Percentiles rank a stretch among this genome's conserved stretches.
Conservation (phyloP, 2,329 filamentous ascomycete species). For the Orbilia brochopaga region DNA sequence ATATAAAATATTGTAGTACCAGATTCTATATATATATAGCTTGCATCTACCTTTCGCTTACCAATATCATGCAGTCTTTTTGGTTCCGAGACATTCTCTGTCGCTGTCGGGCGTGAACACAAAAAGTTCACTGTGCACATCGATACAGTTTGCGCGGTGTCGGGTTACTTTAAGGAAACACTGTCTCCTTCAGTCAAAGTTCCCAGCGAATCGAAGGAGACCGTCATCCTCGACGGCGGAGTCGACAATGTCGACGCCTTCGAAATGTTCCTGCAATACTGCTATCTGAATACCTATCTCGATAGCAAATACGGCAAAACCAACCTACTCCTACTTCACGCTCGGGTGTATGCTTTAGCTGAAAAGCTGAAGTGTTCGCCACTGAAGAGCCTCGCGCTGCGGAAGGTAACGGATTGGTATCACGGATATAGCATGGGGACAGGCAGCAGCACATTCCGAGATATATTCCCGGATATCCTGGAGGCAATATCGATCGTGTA, state of each 20-base stretch:
- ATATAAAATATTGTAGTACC: not conserved
- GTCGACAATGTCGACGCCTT: conserved; percentile 14
- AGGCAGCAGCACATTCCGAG: not conserved
- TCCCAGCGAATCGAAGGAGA: not conserved
- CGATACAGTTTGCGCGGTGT: conserved; percentile 17
- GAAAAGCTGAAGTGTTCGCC: conserved; percentile 9
- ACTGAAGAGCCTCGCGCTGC: conserved; percentile 10
- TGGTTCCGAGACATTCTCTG: conserved; percentile 14
- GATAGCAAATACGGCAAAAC: not conserved
- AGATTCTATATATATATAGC: not conserved
- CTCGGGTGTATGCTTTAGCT: conserved; percentile 18
- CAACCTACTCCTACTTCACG: conserved; percentile 10
- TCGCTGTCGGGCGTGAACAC: conserved; percentile 15
- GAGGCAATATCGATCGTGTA: conserved; percentile 12
- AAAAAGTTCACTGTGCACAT: conserved; percentile 9
- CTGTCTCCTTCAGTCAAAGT: conserved; percentile 10
- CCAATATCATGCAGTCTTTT: not conserved
- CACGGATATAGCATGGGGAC: conserved; percentile 1
- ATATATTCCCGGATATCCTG: conserved; percentile 1
- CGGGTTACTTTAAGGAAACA: conserved; percentile 12
- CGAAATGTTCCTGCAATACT: conserved; percentile 31
- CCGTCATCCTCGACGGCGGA: conserved; percentile 3
- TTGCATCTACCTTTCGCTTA: not conserved
- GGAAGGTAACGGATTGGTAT: conserved; percentile 17
- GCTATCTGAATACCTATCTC: conserved; percentile 21